A percentile compares a stretch with the other conserved stretches of the same genome.
phyloP scores from a whole-genome alignment of 2,329 filamentous ascomycete species.

The Phaeosphaeria sp. region DNA sequence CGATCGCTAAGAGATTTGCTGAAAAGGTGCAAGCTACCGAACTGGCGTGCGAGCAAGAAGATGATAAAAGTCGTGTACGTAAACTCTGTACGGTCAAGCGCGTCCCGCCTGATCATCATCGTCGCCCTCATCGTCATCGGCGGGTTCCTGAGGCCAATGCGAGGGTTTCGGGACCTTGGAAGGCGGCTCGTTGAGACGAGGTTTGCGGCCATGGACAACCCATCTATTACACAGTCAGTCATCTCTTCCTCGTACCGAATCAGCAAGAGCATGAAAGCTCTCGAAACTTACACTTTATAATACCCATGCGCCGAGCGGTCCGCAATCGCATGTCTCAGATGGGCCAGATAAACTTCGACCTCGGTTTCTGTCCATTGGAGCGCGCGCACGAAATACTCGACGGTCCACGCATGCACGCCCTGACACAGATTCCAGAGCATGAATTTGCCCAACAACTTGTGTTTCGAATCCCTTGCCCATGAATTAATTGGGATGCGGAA shows the following conservation, averaged over 20 bases:
- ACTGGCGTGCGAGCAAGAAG: background rate
- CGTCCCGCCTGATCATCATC: conserved; percentile 1
- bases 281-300: conserved; percentile 49
- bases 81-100: background rate
- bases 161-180: conserved; percentile 23
- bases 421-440: conserved; percentile 55
- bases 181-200: conserved; percentile 20
- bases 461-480: conserved; percentile 57
- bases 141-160: conserved; percentile 23
- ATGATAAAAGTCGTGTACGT: background rate
- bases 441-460: conserved; percentile 58
- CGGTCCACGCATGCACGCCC: conserved; percentile 53
- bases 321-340: conserved; percentile 48
- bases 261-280: background rate
- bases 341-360: conserved; percentile 54
- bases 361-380: conserved; percentile 54
- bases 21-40: background rate
- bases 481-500: conserved; percentile 61
- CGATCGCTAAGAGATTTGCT: background rate
- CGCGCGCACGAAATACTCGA: conserved; percentile 52
- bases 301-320: conserved; percentile 51
- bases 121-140: conserved; percentile 13
- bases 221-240: conserved; percentile 23
- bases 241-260: background rate
- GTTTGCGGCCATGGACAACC: conserved; percentile 38